Conservation (phyloP, 768 basidiomycete genomes). For the Termitomyces titanicus region DNA sequence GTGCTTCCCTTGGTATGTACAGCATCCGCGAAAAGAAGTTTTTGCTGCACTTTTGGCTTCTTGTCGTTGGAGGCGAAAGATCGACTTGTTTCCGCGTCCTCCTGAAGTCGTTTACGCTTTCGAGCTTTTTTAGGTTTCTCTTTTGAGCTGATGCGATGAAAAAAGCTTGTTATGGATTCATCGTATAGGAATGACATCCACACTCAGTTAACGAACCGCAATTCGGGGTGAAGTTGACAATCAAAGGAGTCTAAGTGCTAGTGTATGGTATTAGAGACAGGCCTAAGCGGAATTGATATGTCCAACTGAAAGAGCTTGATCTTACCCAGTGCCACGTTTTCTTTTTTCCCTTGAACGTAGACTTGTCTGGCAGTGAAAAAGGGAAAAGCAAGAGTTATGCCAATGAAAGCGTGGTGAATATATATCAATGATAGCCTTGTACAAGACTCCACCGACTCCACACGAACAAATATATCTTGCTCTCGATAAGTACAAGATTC, state of each 20-base stretch:
- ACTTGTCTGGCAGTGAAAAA: too few species aligned
- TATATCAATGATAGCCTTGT: too few species aligned
- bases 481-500: too few species aligned
- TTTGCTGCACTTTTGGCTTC: conserved; percentile 12
- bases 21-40: conserved; percentile 3
- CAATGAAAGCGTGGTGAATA: too few species aligned
- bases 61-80: neutral
- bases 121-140: conserved; percentile 4
- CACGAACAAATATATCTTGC: too few species aligned
- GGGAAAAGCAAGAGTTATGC: too few species aligned
- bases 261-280: too few species aligned
- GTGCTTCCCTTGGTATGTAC: neutral
- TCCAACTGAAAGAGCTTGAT: too few species aligned
- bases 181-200: conserved; percentile 17
- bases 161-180: conserved; percentile 21
- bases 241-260: neutral
- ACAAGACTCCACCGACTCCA: too few species aligned
- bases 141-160: conserved; percentile 13
- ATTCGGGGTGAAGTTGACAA: neutral
- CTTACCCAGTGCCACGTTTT: too few species aligned
- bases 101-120: conserved; percentile 15
- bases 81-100: conserved; percentile 7
- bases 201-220: neutral
- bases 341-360: too few species aligned
- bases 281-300: conserved; percentile 16